Conservation (phyloP, 1,284 basidiomycete genomes). For the Cutaneotrichosporon cavernicola region DNA sequence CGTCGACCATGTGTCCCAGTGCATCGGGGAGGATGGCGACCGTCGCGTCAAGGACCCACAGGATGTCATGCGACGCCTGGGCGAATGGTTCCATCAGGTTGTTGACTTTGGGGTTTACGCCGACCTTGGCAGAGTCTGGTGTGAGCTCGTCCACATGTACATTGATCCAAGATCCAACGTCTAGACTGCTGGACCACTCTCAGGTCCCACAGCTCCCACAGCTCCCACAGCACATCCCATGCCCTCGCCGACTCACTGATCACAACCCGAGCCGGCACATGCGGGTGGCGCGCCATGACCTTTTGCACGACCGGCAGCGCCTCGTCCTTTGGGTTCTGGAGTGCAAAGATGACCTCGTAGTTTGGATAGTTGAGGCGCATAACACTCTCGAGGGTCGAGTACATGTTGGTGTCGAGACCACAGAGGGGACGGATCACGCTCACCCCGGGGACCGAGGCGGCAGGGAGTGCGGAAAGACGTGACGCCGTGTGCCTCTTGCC, state of each 20-base stretch:
- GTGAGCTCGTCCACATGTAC: conserved; percentile 4
- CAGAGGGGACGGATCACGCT: conserved; percentile 87
- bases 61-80: conserved; percentile 77
- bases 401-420: conserved; percentile 87
- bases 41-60: conserved; percentile 97
- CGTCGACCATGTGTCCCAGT: conserved; percentile 79
- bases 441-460: conserved; percentile 71
- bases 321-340: conserved; percentile 78
- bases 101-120: conserved; percentile 97
- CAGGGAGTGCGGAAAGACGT: conserved; percentile 60
- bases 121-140: conserved; percentile 58
- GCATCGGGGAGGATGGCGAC: conserved; percentile 76
- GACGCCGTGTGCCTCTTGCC: conserved; percentile 62
- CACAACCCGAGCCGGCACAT: conserved; percentile 67
- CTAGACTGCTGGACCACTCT: background rate
- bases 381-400: conserved; percentile 86
- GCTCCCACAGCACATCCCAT: background rate
- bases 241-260: conserved; percentile 63
- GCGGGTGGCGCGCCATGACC: conserved; percentile 68
- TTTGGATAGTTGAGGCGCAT: conserved; percentile 84
- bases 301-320: conserved; percentile 74
- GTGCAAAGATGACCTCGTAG: conserved; percentile 82
- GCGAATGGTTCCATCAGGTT: conserved; percentile 84
- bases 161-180: too few species aligned
- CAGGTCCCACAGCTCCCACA: too few species aligned